Evolutionary conservation across 2,329 filamentous ascomycete genomes (phyloP), one percentile per base, ranked within the genome.

Genomic region (Pestalotiopsis sp.): DNA sequence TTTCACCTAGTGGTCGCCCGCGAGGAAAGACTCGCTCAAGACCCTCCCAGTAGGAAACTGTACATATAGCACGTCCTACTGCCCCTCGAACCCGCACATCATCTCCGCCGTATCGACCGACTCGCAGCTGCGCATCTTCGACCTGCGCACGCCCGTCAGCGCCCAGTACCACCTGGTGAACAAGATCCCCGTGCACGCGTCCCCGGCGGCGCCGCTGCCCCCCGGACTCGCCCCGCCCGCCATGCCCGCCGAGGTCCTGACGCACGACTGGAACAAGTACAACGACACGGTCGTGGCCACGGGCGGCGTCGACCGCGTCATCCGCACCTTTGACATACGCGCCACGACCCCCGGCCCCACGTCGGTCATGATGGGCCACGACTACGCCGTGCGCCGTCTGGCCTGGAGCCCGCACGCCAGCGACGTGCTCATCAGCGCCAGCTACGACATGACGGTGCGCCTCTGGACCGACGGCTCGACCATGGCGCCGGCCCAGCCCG

Each of bases 251-350:
- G 96, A 99, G 83, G 90, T 93, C 49, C 87, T 99, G 39, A 97
- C 95, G 0, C 96, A 98, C 81, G 96, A 99, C 80, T 99, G 96
- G 96, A 99, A 99, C 83, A 99, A 99, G 81, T 99, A 99, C 82
- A 89, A 92, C 52, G 90, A 94, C 73, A 92, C 90, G 0, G 85
- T 98, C 31, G 84, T 99, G 67, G 96, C 96, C 0, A 94, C 94
- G 0, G 96, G 90, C 1, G 95, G 96, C 67, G 96, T 98, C 3
- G 96, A 99, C 80, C 89, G 93, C 67, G 83, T 92, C 20, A 91
- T 99, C 70, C 90, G 96, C 62, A 96, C 93, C 0, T 98, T 98
- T 76, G 96, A 99, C 79, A 91, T 98, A 60, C 87, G 96, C 58
- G 92, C 90, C 75, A 92, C 93, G 0, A 83, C 86, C 4, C 89